phyloP scores from a whole-genome alignment of 352 stramenopile species.

The Pythium brachiatum region DNA sequence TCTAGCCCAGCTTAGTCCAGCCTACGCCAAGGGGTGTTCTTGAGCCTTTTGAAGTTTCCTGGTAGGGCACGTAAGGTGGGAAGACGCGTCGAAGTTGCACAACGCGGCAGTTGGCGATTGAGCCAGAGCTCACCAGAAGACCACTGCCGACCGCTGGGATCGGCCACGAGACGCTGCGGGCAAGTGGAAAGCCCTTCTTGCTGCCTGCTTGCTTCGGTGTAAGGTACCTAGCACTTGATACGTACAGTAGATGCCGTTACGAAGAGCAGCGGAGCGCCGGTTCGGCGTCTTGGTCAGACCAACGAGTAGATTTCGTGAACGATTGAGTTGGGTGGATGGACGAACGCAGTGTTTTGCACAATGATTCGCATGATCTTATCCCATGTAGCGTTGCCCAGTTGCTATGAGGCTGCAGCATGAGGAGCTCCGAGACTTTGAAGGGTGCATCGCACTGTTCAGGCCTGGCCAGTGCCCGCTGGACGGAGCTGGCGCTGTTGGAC shows the following conservation, averaged over 20 bases:
- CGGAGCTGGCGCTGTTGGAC: too few relatives aligned
- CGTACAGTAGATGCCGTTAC: background rate
- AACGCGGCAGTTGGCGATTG: background rate
- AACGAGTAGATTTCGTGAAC: background rate
- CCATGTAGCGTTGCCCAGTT: too few relatives aligned
- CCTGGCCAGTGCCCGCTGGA: too few relatives aligned
- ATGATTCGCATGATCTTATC: too few relatives aligned
- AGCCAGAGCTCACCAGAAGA: background rate
- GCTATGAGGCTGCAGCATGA: too few relatives aligned
- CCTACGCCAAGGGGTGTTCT: background rate
- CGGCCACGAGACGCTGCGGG: background rate
- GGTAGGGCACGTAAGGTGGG: background rate
- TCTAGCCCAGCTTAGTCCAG: background rate
- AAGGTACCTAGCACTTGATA: too few relatives aligned
- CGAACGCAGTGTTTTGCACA: too few relatives aligned
- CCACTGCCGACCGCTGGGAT: background rate
- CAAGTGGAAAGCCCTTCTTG: background rate
- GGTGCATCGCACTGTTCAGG: too few relatives aligned
- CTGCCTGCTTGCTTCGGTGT: background rate
- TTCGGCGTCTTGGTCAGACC: slow-evolving; percentile 1
- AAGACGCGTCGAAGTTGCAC: background rate
- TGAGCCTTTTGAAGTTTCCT: too few relatives aligned
- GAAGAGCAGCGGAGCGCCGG: background rate
- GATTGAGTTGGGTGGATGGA: too few relatives aligned
- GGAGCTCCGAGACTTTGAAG: too few relatives aligned